Percentiles rank a stretch among this genome's conserved stretches.
Evolutionary conservation across 768 basidiomycete species (phyloP).

Genomic region (Mycena amicta): DNA sequence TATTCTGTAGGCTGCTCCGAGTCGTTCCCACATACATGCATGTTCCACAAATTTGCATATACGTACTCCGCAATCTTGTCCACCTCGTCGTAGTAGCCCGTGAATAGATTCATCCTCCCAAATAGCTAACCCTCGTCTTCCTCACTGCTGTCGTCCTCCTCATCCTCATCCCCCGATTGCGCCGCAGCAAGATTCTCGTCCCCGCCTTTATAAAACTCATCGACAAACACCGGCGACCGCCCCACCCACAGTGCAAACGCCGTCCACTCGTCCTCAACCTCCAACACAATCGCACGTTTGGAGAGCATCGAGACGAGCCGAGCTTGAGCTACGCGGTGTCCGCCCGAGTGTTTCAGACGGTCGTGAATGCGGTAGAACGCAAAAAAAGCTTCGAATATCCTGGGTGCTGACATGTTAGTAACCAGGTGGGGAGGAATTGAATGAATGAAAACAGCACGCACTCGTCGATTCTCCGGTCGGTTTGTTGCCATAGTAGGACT

Average conservation of each 20-base stretch:
- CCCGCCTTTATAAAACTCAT: background rate
- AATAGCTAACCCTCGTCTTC: too few relatives aligned
- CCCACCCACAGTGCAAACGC: conserved; percentile 14
- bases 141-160: too few relatives aligned
- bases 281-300: background rate
- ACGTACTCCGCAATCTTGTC: too few relatives aligned
- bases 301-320: conserved; percentile 5
- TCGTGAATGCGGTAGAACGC: conserved; percentile 4
- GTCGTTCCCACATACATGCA: too few relatives aligned
- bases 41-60: too few relatives aligned
- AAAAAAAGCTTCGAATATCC: conserved; percentile 1
- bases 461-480: conserved; percentile 9
- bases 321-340: too few relatives aligned
- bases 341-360: background rate
- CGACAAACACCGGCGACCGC: conserved; percentile 1
- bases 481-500: conserved; percentile 5
- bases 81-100: too few relatives aligned
- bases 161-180: too few relatives aligned
- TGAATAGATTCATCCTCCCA: too few relatives aligned
- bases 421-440: too few relatives aligned
- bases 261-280: conserved; percentile 9
- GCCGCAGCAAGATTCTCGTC: background rate
- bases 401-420: too few relatives aligned
- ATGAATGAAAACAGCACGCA: background rate
- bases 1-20: too few relatives aligned